phyloP scores from a whole-genome alignment of 495 filamentous ascomycete genomes.

The Tuber brumale region DNA sequence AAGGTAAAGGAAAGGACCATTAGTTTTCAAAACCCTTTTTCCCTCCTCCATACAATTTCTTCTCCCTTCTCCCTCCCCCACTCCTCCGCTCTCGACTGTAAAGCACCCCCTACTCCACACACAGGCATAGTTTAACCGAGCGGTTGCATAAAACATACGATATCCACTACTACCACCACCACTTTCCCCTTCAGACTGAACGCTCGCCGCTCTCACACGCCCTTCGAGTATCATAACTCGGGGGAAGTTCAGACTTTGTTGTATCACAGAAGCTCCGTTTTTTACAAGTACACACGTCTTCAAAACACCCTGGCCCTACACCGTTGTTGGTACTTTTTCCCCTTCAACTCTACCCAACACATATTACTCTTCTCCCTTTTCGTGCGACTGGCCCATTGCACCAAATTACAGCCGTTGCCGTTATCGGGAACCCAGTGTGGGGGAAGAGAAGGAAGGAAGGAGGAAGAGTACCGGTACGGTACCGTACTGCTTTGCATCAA shows the following conservation, averaged over 20 bases:
- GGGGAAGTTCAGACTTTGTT: conserved; percentile 5
- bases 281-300: conserved; percentile 6
- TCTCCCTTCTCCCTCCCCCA: neutral
- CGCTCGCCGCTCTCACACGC: conserved; percentile 6
- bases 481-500: neutral
- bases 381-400: neutral
- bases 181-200: conserved; percentile 28
- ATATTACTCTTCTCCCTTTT: conserved; percentile 1
- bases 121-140: conserved; percentile 22
- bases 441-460: neutral
- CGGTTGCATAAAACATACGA: conserved; percentile 8
- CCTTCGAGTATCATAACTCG: conserved; percentile 4
- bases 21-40: neutral
- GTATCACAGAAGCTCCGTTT: conserved; percentile 23
- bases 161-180: conserved; percentile 20
- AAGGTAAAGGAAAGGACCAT: neutral
- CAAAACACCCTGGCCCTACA: conserved; percentile 31
- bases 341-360: conserved; percentile 1
- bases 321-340: conserved; percentile 4
- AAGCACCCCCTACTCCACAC: neutral
- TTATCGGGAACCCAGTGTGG: neutral
- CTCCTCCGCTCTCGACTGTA: neutral
- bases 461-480: too few relatives aligned
- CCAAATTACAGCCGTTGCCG: neutral
- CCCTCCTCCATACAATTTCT: neutral